These are phyloP conservation scores for Thielaviopsis punctulata DNA, from an alignment of 2,329 filamentous ascomycete genomes.

Conservation along the genomic window DNA sequence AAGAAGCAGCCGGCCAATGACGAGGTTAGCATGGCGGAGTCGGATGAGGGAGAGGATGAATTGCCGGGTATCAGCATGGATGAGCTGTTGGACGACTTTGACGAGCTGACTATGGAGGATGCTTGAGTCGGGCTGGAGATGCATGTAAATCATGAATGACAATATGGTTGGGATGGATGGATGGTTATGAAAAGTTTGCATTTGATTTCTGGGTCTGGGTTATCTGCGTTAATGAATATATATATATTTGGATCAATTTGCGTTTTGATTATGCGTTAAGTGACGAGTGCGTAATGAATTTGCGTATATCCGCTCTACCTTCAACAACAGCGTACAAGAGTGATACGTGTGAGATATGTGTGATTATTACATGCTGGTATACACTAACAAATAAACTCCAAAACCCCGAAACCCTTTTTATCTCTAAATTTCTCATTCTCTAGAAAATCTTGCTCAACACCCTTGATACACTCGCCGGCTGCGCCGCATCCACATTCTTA, in stretches of 20 bases:
- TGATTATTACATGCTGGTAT: neutral
- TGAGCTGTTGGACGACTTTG: slow-evolving; percentile 79
- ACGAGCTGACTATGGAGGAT: slow-evolving; percentile 62
- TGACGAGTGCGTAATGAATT: too few species aligned
- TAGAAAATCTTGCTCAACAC: slow-evolving; percentile 50
- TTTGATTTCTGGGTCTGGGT: neutral
- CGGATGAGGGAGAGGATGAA: slow-evolving; percentile 41
- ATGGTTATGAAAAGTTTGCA: slow-evolving; percentile 6
- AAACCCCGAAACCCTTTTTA: neutral
- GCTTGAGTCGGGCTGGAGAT: slow-evolving; percentile 15
- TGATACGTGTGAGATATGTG: neutral
- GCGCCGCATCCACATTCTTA: slow-evolving; percentile 26
- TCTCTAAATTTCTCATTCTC: neutral
- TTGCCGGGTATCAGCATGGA: slow-evolving; percentile 59
- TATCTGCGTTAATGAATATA: neutral
- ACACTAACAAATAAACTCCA: neutral
- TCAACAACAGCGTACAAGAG: neutral
- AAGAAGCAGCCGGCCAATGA: slow-evolving; percentile 34
- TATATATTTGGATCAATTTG: neutral
- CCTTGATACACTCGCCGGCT: slow-evolving; percentile 38
- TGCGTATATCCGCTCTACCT: too few species aligned
- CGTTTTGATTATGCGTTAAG: too few species aligned
- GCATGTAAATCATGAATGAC: neutral
- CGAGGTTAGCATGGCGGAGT: slow-evolving; percentile 52
- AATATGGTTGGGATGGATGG: neutral